Conservation (phyloP, 1,139 yeast genomes). For the Yamadazyma pseudoaaseri region DNA sequence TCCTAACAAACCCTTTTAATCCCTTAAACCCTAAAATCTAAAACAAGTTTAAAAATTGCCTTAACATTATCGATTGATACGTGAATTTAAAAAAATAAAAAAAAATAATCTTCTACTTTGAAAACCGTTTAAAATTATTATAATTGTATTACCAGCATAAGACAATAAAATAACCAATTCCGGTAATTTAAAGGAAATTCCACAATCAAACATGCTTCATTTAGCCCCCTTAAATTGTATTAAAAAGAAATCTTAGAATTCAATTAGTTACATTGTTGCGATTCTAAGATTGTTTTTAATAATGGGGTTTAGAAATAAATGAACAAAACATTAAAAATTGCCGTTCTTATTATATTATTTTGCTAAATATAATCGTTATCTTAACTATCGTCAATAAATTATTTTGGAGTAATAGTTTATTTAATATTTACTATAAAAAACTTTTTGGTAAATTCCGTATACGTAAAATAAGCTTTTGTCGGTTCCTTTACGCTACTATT, state of each 20-base stretch:
- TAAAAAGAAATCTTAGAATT: conserved; percentile 1
- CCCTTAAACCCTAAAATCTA: conserved; percentile 3
- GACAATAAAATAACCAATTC: background rate
- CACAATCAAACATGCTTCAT: conserved; percentile 2
- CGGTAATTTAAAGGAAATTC: conserved; percentile 2
- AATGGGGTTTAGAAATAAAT: conserved; percentile 1
- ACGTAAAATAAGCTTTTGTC: no score
- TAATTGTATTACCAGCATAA: background rate
- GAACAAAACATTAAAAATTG: conserved; percentile 2
- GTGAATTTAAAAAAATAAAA: conserved; percentile 1
- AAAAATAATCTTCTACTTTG: background rate
- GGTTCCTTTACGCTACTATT: no score
- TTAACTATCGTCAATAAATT: no score
- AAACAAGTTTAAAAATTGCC: conserved; percentile 3
- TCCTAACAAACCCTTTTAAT: conserved; percentile 1
- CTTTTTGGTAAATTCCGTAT: no score
- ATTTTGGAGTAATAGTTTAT: no score
- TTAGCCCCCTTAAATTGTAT: background rate
- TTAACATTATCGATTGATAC: conserved; percentile 5
- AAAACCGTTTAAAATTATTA: conserved; percentile 4
- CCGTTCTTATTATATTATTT: conserved; percentile 3
- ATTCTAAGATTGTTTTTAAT: background rate
- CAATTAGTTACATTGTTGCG: background rate
- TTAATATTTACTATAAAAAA: no score
- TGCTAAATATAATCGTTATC: background rate